Evolutionary conservation across 2,329 filamentous ascomycete genomes (phyloP), one percentile per base, ranked within the genome.

Genomic region (Phialophora verrucosa): DNA sequence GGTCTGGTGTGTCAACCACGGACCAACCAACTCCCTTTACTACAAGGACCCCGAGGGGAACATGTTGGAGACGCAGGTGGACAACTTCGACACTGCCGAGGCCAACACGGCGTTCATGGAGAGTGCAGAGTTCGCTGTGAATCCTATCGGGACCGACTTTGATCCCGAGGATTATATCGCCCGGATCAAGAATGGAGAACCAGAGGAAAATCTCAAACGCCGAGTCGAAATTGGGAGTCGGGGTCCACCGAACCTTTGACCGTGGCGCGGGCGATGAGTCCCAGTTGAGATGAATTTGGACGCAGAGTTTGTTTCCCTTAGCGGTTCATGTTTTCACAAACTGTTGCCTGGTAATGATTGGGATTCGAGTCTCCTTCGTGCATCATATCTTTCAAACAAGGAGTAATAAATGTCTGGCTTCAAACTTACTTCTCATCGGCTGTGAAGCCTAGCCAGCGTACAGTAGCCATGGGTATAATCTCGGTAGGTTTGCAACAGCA

Each of bases 31-130:
- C 0, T 79, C 76, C 67, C 78, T 84, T 42, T 84, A 84, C 71
- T 84, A 84, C 70, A 65, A 69, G 8, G 83, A 84, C 70, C 82
- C 82, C 4, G 82, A 84, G 70, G 80, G 81, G n/a, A 84, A 83
- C 72, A 66, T 74, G 69, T 59, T 84, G 44, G 83, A 84, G 74
- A 79, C 77, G 3, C 81, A 83, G 69, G 78, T 82, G 1, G 79
- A 82, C 62, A 80, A 78, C 56, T 81, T 82, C 50, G 60, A 62
- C 32, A 63, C 35, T 2, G 2, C 42, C 27, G 60, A 59, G 25
- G 64, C 44, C 8, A 50, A 56, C 25, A 59, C 5, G 11, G 60
- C 44, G 12, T 55, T 47, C 60, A 58, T 63, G 59, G 25, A 11
- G 29, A 38, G 44, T 23, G 47, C 59, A 35, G 42, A 32, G 7